Percentiles rank a stretch among this genome's conserved stretches.
Conservation (phyloP, 208 protist species). For the Porcisia hertigi region DNA sequence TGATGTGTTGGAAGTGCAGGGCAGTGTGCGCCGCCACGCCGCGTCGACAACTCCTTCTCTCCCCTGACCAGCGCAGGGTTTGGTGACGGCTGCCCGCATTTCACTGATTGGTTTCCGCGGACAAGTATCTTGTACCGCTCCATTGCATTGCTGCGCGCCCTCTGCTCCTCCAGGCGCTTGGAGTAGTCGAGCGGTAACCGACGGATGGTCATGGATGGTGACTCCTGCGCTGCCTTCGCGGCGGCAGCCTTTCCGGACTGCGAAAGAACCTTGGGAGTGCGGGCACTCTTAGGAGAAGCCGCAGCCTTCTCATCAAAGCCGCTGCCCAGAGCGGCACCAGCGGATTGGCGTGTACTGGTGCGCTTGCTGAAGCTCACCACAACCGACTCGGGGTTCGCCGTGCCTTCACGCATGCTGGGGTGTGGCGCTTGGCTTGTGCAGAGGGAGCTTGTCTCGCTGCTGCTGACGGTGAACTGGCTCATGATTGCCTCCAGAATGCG, state of each 20-base stretch:
- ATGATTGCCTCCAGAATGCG: conserved; percentile 3
- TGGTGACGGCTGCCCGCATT: conserved; percentile 9
- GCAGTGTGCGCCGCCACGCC: conserved; percentile 1
- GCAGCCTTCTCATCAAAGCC: background rate
- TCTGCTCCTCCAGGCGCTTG: conserved; percentile 46
- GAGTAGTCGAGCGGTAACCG: conserved; percentile 49
- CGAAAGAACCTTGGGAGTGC: conserved; percentile 1
- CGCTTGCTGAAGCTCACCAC: conserved; percentile 5
- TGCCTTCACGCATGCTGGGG: background rate
- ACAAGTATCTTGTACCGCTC: conserved; percentile 70
- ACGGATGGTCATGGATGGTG: conserved; percentile 49
- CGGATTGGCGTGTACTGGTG: background rate
- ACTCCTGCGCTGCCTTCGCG: conserved; percentile 20
- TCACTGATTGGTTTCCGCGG: conserved; percentile 22
- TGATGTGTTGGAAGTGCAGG: background rate
- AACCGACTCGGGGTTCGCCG: background rate
- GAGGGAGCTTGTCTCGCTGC: conserved; percentile 38
- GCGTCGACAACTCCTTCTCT: background rate
- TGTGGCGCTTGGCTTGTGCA: conserved; percentile 16
- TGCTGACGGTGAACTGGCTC: conserved; percentile 36
- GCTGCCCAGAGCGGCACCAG: background rate
- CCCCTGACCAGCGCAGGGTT: conserved; percentile 3
- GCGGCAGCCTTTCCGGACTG: conserved; percentile 8
- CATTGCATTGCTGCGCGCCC: conserved; percentile 48
- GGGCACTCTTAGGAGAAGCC: background rate